Percentiles rank a stretch among this genome's conserved stretches.
Conservation (phyloP, 257 asterid species). For the Fraxinus excelsior region DNA sequence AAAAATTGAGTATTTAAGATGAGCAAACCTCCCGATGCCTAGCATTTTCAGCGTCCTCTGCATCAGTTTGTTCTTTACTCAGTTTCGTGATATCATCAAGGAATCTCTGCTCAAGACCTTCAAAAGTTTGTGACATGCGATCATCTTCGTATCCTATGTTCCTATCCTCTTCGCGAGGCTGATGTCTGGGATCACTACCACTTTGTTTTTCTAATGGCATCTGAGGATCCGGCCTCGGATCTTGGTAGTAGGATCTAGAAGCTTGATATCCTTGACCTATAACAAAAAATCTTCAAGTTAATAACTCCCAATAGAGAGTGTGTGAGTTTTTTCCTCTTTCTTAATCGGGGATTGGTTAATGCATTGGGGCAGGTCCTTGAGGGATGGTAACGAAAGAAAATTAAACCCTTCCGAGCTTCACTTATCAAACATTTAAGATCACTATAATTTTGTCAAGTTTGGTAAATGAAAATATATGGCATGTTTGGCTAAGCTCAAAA, state of each 20-base stretch:
- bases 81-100: conserved; percentile 80
- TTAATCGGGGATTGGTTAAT: neutral
- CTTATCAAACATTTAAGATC: neutral
- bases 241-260: conserved; percentile 75
- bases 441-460: neutral
- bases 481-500: neutral
- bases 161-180: conserved; percentile 73
- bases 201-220: conserved; percentile 65
- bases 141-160: conserved; percentile 74
- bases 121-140: conserved; percentile 51
- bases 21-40: conserved; percentile 88
- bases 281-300: conserved; percentile 25
- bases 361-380: neutral
- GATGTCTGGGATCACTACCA: conserved; percentile 69
- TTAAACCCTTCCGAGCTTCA: neutral
- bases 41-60: conserved; percentile 89
- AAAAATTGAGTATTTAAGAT: conserved; percentile 1
- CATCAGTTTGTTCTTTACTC: conserved; percentile 88
- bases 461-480: neutral
- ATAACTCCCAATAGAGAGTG: conserved; percentile 9
- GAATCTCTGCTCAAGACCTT: conserved; percentile 83
- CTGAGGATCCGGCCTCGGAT: conserved; percentile 72
- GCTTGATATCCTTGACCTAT: conserved; percentile 74
- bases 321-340: neutral
- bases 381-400: neutral